phyloP scores from a whole-genome alignment of 495 filamentous ascomycete genomes.

The Penicillium desertorum region DNA sequence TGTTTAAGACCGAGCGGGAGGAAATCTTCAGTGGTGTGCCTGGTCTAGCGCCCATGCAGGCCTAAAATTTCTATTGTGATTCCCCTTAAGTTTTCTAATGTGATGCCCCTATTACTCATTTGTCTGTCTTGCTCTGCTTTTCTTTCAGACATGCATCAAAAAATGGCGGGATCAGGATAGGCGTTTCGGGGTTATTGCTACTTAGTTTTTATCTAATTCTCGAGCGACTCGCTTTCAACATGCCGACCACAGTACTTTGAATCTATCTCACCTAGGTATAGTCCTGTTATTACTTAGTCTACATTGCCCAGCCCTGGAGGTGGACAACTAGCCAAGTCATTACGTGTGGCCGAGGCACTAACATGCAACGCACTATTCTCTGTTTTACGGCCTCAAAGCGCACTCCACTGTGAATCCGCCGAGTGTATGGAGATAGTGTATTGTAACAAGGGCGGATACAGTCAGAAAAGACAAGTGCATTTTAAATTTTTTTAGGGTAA shows the following conservation, averaged over 20 bases:
- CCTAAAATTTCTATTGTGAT: slow-evolving; percentile 15
- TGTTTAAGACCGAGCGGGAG: slow-evolving; percentile 98
- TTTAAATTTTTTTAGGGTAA: slow-evolving; percentile 2
- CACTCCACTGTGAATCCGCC: not conserved
- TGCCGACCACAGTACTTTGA: not conserved
- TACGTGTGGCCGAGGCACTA: not conserved
- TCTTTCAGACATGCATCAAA: slow-evolving; percentile 8
- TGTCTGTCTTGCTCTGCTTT: slow-evolving; percentile 1
- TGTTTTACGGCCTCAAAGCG: not conserved
- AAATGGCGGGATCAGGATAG: slow-evolving; percentile 16
- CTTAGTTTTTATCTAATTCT: slow-evolving; percentile 9
- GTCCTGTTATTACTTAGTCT: too few species aligned
- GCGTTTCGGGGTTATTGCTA: slow-evolving; percentile 23
- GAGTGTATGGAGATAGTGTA: not conserved
- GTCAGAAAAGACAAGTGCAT: not conserved
- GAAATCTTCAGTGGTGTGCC: slow-evolving; percentile 94
- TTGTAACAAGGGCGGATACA: not conserved
- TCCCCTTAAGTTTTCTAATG: not conserved
- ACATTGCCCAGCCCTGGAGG: not conserved
- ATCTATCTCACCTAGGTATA: not conserved
- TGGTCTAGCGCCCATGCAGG: slow-evolving; percentile 67
- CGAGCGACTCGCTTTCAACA: slow-evolving; percentile 18
- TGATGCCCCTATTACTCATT: not conserved
- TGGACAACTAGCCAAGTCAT: not conserved
- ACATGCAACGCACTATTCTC: not conserved